These are phyloP conservation scores for Kokia cookei DNA, from an alignment of 441 rosid species.

Conservation along the genomic window DNA sequence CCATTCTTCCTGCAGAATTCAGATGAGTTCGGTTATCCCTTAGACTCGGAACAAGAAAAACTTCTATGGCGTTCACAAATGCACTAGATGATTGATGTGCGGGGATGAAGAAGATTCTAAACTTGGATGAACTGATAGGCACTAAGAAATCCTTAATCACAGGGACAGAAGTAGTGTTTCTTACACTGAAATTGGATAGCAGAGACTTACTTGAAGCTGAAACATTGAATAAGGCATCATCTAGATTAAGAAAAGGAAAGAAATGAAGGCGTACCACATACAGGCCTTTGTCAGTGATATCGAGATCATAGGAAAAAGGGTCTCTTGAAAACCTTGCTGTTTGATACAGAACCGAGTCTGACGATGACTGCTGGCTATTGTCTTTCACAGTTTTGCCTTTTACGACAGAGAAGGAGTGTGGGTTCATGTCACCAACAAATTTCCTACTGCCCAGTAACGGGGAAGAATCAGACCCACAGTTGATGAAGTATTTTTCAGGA, in stretches of 20 bases:
- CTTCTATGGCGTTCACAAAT: constrained; percentile 59
- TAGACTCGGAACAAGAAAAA: constrained; percentile 31
- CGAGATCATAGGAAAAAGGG: constrained; percentile 21
- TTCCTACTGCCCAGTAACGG: not conserved
- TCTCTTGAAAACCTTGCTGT: constrained; percentile 41
- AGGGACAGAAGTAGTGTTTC: not conserved
- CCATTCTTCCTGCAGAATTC: not conserved
- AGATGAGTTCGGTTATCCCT: constrained; percentile 5
- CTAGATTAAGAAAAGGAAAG: constrained; percentile 28
- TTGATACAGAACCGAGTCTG: constrained; percentile 24
- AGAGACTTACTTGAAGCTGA: constrained; percentile 25
- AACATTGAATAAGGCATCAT: constrained; percentile 36
- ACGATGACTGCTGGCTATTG: constrained; percentile 3
- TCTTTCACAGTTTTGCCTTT: constrained; percentile 6
- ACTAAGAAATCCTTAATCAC: constrained; percentile 23
- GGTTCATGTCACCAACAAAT: constrained; percentile 31
- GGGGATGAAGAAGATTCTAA: constrained; percentile 18
- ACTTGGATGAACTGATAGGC: constrained; percentile 13
- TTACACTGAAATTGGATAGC: constrained; percentile 22
- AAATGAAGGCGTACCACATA: constrained; percentile 52
- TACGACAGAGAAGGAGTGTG: constrained; percentile 16
- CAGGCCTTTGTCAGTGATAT: constrained; percentile 21
- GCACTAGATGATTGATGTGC: constrained; percentile 24
- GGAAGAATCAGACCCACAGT: constrained; percentile 37
- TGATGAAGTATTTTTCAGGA: constrained; percentile 30